Conservation (phyloP, 176 grass and related monocot species). For the Hordeum marinum region DNA sequence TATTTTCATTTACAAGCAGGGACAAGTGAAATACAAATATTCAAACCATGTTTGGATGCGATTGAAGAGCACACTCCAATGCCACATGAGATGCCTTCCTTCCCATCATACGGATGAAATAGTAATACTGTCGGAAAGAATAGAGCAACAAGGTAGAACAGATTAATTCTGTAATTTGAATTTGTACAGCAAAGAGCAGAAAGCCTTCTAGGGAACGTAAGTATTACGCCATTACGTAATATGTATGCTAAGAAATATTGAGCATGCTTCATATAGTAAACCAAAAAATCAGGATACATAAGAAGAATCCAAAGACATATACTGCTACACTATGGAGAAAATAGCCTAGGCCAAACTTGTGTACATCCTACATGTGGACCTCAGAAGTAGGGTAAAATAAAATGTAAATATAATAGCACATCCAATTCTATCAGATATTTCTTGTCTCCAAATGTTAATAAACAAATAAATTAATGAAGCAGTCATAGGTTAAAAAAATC, state of each 20-base stretch:
- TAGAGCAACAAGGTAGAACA: slow-evolving; percentile 10
- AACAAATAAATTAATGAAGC: neutral
- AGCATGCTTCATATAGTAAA: neutral
- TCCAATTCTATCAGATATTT: neutral
- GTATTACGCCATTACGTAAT: neutral
- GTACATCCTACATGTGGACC: slow-evolving; percentile 4
- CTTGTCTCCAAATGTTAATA: neutral
- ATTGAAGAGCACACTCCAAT: slow-evolving; percentile 94
- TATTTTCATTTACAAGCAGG: neutral
- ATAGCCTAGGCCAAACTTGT: neutral
- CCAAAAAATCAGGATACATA: neutral
- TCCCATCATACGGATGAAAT: slow-evolving; percentile 98
- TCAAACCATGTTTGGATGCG: slow-evolving; percentile 94
- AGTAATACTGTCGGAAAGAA: slow-evolving; percentile 83
- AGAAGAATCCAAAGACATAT: neutral
- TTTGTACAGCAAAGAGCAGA: neutral
- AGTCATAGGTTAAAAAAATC: neutral
- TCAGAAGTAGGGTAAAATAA: neutral
- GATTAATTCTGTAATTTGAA: slow-evolving; percentile 2
- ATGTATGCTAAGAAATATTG: neutral
- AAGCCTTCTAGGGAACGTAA: neutral
- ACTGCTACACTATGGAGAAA: neutral
- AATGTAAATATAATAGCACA: neutral
- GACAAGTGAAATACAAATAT: neutral
- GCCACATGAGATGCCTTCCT: slow-evolving; percentile 99